Conservation (phyloP, 2,329 filamentous ascomycete species). For the Cladosporium phlei region DNA sequence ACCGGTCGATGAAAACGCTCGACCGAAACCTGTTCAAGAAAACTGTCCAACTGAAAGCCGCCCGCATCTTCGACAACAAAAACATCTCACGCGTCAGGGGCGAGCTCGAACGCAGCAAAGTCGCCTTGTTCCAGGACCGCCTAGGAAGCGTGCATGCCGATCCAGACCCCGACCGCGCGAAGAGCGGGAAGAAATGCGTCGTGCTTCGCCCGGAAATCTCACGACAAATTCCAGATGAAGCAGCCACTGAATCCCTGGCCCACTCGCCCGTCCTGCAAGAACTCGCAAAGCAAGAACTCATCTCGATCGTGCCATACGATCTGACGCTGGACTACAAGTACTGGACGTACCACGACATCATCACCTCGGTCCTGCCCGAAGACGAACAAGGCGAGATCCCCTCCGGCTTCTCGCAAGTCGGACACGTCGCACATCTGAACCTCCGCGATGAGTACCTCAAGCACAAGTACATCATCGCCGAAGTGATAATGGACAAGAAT, state of each 20-base stretch:
- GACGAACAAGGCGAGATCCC: conserved; percentile 76
- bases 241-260: conserved; percentile 46
- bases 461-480: conserved; percentile 79
- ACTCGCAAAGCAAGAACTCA: conserved; percentile 61
- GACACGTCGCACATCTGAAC: conserved; percentile 91
- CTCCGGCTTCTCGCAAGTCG: conserved; percentile 79
- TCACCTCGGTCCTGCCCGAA: conserved; percentile 73
- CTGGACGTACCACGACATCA: conserved; percentile 84
- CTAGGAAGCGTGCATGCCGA: conserved; percentile 60
- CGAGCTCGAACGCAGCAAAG: conserved; percentile 59
- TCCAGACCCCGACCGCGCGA: conserved; percentile 52
- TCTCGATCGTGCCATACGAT: conserved; percentile 70
- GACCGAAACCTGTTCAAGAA: conserved; percentile 80
- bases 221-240: conserved; percentile 30
- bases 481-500: conserved; percentile 89
- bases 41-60: conserved; percentile 70
- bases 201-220: conserved; percentile 42
- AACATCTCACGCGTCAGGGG: conserved; percentile 69
- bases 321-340: conserved; percentile 75
- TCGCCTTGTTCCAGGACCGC: conserved; percentile 62
- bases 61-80: conserved; percentile 67
- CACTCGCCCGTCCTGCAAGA: conserved; percentile 69
- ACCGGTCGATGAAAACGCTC: conserved; percentile 72
- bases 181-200: conserved; percentile 41
- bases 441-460: conserved; percentile 76